Conservation (phyloP, 805 yeast species). For the Metschnikowia vanudenii region DNA sequence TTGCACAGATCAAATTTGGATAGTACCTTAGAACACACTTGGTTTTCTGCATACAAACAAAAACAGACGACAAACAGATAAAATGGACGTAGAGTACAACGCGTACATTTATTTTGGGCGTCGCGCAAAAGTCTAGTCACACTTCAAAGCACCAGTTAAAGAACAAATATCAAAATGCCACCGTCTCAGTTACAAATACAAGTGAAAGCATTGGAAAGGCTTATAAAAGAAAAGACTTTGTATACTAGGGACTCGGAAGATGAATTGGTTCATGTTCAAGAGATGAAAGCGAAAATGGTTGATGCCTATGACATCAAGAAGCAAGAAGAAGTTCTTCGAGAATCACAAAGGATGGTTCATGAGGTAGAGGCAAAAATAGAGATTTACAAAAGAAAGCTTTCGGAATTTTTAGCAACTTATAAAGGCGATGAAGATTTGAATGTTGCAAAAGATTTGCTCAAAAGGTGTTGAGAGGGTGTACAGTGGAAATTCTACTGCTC, state of each 20-base stretch:
- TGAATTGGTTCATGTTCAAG: slow-evolving; percentile 48
- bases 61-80: too few species aligned
- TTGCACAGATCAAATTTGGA: too few species aligned
- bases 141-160: neutral
- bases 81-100: too few species aligned
- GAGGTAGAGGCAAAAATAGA: slow-evolving; percentile 21
- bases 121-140: neutral
- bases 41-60: too few species aligned
- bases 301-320: slow-evolving; percentile 60
- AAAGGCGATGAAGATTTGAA: slow-evolving; percentile 35
- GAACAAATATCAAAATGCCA: slow-evolving; percentile 43
- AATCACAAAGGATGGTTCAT: slow-evolving; percentile 38
- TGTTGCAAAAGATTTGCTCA: slow-evolving; percentile 28
- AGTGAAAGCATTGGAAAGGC: slow-evolving; percentile 62
- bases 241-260: slow-evolving; percentile 60
- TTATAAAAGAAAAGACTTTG: slow-evolving; percentile 62
- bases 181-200: slow-evolving; percentile 73
- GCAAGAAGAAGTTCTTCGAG: slow-evolving; percentile 37
- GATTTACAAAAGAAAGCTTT: slow-evolving; percentile 38
- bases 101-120: neutral
- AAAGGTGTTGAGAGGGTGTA: slow-evolving; percentile 10
- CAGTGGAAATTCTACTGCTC: neutral
- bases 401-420: slow-evolving; percentile 36
- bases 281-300: slow-evolving; percentile 49
- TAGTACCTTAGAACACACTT: too few species aligned